Evolutionary conservation across 2,329 filamentous ascomycete species (phyloP), one percentile per base, ranked within the genome.

Genomic region (Fusarium piperis): DNA sequence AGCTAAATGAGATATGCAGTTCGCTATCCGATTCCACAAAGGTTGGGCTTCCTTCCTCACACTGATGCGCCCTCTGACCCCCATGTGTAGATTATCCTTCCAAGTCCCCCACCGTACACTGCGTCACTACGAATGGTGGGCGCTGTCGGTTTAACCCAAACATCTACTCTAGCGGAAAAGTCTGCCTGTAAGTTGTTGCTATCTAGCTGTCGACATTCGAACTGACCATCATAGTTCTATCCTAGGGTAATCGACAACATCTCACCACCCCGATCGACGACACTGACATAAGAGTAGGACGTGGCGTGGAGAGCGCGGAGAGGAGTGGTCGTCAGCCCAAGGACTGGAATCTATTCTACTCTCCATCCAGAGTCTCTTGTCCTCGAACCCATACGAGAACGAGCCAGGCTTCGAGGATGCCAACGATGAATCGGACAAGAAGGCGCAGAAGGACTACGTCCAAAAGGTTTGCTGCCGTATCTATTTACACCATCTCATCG

Each of bases 351-450:
- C 95, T 1, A 94, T 98, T 55, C 82, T 99, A 53, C 89, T 98
- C 59, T 98, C 95, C 6, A 98, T 99, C 64, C 96, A 99, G 81
- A 98, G 95, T 80, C 85, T 99, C 48, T 95, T 99, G 92, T 97
- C 94, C 1, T 84, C 90, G 30, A 97, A 98, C 75, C 96, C 95
- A 0, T 98, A 97, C 81, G 94, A 96, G 79, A 98, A 98, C 76
- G 96, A 99, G 79, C 96, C 96, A 2, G 96, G 96, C 7, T 98
- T 94, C 75, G 95, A 98, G 79, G 88, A 92, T 66, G 89, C 91
- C 13, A 92, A 91, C 51, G 86, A 88, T 10, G 82, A 86, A 1
- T 83, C 86, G 5, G 94, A 97, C 79, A 92, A 93, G 81, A 90
- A 91, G 80, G 87, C 91, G 65, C 93, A 95, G 80, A 87, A 88